phyloP scores from a whole-genome alignment of 2,329 filamentous ascomycete genomes.

The Colletotrichum tofieldiae region DNA sequence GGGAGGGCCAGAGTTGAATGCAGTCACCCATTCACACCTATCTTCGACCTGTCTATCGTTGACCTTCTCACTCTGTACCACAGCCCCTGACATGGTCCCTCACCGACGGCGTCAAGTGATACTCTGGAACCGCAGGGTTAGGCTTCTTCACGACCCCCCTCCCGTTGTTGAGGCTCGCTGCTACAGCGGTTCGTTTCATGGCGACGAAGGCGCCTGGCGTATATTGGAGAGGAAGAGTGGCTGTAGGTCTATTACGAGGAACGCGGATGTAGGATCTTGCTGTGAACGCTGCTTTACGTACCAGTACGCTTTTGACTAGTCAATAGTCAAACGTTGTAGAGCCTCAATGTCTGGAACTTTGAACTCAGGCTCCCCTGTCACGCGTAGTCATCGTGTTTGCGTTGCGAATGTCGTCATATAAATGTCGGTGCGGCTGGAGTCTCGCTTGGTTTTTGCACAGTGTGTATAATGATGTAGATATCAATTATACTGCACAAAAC shows the following conservation, averaged over 20 bases:
- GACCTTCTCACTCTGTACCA: too few species aligned
- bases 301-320: not conserved
- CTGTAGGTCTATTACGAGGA: not conserved
- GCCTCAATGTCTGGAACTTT: too few species aligned
- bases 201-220: not conserved
- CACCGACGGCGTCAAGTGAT: slow-evolving; percentile 59
- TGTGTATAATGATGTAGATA: not conserved
- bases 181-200: slow-evolving; percentile 31
- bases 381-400: not conserved
- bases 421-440: not conserved
- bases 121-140: slow-evolving; percentile 55
- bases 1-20: too few species aligned
- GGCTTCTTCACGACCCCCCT: slow-evolving; percentile 11
- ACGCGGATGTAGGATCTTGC: not conserved
- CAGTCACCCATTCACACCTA: too few species aligned
- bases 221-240: not conserved
- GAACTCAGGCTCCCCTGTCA: not conserved
- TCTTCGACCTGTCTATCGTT: too few species aligned
- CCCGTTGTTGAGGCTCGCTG: slow-evolving; percentile 15
- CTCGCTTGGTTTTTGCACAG: not conserved
- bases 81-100: too few species aligned
- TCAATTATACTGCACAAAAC: not conserved
- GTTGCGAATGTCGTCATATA: slow-evolving; percentile 24
- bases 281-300: not conserved
- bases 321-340: not conserved